These are phyloP conservation scores for Boletus edulis DNA, from an alignment of 768 basidiomycete genomes.

Conservation along the genomic window DNA sequence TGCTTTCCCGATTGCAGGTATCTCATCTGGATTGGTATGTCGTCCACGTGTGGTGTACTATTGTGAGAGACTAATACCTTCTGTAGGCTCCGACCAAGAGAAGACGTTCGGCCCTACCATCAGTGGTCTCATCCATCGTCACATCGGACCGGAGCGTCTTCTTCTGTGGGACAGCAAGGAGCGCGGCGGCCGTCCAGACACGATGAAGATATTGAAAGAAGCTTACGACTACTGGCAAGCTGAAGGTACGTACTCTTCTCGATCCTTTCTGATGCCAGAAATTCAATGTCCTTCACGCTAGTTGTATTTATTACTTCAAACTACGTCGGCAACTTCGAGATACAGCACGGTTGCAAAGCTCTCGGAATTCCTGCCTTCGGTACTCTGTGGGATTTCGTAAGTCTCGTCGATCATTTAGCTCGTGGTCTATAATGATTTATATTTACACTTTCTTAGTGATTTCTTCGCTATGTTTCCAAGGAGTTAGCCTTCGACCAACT, in stretches of 20 bases:
- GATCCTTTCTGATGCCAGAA: neutral
- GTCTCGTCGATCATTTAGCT: constrained; percentile 9
- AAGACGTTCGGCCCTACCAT: constrained; percentile 84
- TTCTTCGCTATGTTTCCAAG: neutral
- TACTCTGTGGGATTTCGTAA: constrained; percentile 69
- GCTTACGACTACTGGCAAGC: constrained; percentile 67
- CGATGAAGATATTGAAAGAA: constrained; percentile 73
- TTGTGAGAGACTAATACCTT: constrained; percentile 10
- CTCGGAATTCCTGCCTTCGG: constrained; percentile 67
- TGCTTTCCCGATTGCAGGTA: constrained; percentile 43
- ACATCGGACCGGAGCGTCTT: constrained; percentile 71
- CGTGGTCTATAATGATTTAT: neutral
- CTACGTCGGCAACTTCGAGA: constrained; percentile 72
- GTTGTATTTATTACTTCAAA: constrained; percentile 88
- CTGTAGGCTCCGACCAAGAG: constrained; percentile 74
- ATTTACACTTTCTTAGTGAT: constrained; percentile 20
- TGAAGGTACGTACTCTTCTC: constrained; percentile 44
- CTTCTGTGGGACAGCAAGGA: constrained; percentile 76
- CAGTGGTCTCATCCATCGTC: constrained; percentile 64
- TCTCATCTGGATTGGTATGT: constrained; percentile 72
- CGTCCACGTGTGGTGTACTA: neutral
- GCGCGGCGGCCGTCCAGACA: constrained; percentile 72
- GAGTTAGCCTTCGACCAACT: neutral
- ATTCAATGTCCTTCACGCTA: constrained; percentile 17
- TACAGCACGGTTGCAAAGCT: constrained; percentile 75